Percentiles rank a stretch among this genome's conserved stretches.
These are phyloP conservation scores for Hanseniaspora jakobsenii DNA, from an alignment of 805 yeast species.

Conservation along the genomic window DNA sequence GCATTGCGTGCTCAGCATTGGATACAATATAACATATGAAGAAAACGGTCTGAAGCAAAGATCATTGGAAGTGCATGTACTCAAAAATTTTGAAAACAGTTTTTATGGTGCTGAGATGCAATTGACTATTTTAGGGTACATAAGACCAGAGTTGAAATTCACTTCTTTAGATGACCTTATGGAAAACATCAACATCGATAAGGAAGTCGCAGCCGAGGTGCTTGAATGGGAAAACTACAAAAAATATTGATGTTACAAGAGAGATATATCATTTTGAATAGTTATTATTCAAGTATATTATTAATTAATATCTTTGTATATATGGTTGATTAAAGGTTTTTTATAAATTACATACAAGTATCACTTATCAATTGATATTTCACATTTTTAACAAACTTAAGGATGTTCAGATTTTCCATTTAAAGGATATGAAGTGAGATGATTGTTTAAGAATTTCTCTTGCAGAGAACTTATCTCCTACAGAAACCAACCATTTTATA, in stretches of 20 bases:
- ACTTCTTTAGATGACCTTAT: constrained; percentile 75
- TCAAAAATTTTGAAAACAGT: constrained; percentile 52
- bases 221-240: constrained; percentile 6
- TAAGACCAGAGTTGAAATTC: constrained; percentile 82
- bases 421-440: background rate
- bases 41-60: constrained; percentile 44
- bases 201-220: constrained; percentile 43
- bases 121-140: constrained; percentile 69
- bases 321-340: too few species aligned
- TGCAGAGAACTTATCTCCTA: constrained; percentile 13
- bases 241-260: too few species aligned
- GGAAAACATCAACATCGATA: constrained; percentile 71
- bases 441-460: constrained; percentile 17
- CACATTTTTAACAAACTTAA: too few species aligned
- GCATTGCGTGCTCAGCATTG: constrained; percentile 92
- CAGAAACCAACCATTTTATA: constrained; percentile 24
- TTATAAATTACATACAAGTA: too few species aligned
- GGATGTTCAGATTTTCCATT: too few species aligned
- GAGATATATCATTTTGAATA: background rate
- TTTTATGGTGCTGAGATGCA: constrained; percentile 76
- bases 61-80: constrained; percentile 77
- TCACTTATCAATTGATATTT: too few species aligned
- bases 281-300: background rate
- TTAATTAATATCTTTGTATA: too few species aligned
- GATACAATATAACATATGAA: constrained; percentile 87